Evolutionary conservation across 208 protist genomes (phyloP).

Genomic region (Leptomonas pyrrhocoris): DNA sequence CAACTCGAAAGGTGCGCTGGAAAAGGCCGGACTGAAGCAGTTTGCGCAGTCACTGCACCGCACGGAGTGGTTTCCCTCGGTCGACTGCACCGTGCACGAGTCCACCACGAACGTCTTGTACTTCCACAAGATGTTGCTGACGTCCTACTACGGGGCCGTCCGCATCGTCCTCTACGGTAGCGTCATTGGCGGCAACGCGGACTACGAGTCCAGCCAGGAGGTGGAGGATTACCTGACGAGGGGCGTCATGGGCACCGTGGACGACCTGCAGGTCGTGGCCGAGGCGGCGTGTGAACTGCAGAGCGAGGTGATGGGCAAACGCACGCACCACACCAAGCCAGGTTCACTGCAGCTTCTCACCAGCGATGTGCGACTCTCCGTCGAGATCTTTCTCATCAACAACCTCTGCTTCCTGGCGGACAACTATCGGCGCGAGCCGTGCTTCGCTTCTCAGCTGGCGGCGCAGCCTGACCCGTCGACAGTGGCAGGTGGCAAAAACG

Average conservation of each 20-base stretch:
- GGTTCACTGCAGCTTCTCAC: conserved; percentile 29
- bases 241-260: conserved; percentile 62
- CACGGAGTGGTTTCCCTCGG: conserved; percentile 77
- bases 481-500: background rate
- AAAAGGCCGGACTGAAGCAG: conserved; percentile 49
- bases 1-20: conserved; percentile 56
- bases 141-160: conserved; percentile 74
- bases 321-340: conserved; percentile 26
- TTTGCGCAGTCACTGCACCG: conserved; percentile 41
- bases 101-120: conserved; percentile 78
- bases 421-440: conserved; percentile 70
- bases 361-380: conserved; percentile 38
- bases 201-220: conserved; percentile 55
- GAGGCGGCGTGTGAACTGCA: conserved; percentile 62
- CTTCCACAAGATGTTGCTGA: conserved; percentile 79
- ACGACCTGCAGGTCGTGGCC: conserved; percentile 69
- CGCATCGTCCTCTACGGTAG: conserved; percentile 74
- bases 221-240: conserved; percentile 70
- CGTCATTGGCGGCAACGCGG: conserved; percentile 42
- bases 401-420: conserved; percentile 76
- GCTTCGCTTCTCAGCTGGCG: conserved; percentile 54
- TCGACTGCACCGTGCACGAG: conserved; percentile 83
- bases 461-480: background rate
- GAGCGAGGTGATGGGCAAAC: conserved; percentile 30
- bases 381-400: conserved; percentile 82